Percentiles rank a stretch among this genome's conserved stretches.
phyloP scores from a whole-genome alignment of 805 yeast genomes.

The Candida glaebosa region DNA sequence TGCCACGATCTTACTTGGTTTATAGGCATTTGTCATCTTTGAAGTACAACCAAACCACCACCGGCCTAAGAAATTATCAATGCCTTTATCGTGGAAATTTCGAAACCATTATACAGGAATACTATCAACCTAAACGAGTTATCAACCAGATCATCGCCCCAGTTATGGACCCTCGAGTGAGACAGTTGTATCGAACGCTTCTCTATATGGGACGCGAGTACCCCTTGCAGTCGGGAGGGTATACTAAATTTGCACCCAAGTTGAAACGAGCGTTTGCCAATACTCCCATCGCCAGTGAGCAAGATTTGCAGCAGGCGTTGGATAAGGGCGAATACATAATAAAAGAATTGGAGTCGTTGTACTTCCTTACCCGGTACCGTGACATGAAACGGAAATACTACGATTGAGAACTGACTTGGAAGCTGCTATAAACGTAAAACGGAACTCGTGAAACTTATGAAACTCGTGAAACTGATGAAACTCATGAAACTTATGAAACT shows the following conservation, averaged over 20 bases:
- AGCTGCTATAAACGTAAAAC: too few relatives aligned
- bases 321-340: conserved; percentile 24
- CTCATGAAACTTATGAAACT: too few relatives aligned
- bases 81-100: too few relatives aligned
- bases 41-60: not conserved
- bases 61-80: too few relatives aligned
- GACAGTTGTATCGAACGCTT: conserved; percentile 22
- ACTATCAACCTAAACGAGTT: too few relatives aligned
- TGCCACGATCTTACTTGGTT: conserved; percentile 26
- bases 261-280: conserved; percentile 19
- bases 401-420: not conserved
- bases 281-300: conserved; percentile 12
- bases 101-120: conserved; percentile 1
- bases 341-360: conserved; percentile 30
- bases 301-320: conserved; percentile 21
- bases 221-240: conserved; percentile 30
- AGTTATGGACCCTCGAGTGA: conserved; percentile 22
- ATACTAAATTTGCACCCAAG: conserved; percentile 16
- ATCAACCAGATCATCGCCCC: too few relatives aligned
- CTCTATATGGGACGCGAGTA: conserved; percentile 34
- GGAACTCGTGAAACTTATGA: too few relatives aligned
- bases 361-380: conserved; percentile 28
- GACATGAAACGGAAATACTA: conserved; percentile 23
- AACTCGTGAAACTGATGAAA: too few relatives aligned
- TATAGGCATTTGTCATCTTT: conserved; percentile 5